Evolutionary conservation across 2,329 filamentous ascomycete species (phyloP).

Genomic region (Cryphonectria carpinicola): DNA sequence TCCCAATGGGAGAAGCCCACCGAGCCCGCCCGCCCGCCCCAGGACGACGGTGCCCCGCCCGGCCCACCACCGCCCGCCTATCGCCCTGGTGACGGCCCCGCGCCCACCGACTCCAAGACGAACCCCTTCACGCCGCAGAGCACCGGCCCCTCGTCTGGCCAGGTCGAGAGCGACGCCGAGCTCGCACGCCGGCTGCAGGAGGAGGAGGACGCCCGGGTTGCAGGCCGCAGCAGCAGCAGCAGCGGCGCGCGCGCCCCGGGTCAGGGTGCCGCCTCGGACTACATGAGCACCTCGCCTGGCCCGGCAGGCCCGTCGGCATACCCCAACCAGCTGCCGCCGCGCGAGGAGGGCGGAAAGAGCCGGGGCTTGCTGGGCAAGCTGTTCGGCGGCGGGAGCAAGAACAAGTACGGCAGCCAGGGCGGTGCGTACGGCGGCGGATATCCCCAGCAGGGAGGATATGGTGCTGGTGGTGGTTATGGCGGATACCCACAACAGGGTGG

Average conservation of each 20-base stretch:
- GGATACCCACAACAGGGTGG: constrained; percentile 36
- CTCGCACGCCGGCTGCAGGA: constrained; percentile 79
- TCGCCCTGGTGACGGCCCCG: constrained; percentile 52
- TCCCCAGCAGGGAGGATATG: constrained; percentile 38
- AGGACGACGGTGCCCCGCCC: constrained; percentile 45
- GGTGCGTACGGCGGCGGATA: constrained; percentile 34
- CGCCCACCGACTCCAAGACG: constrained; percentile 61
- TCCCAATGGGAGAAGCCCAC: constrained; percentile 91
- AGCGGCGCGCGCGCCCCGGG: constrained; percentile 34
- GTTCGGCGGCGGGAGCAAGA: constrained; percentile 51
- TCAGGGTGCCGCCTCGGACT: constrained; percentile 41
- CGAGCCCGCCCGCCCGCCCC: constrained; percentile 60
- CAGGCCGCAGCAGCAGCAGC: constrained; percentile 32
- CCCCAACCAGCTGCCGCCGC: constrained; percentile 44
- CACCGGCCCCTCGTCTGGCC: constrained; percentile 37
- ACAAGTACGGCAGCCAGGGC: constrained; percentile 42
- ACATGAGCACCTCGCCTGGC: constrained; percentile 34
- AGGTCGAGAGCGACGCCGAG: constrained; percentile 67
- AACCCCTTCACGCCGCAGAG: constrained; percentile 68
- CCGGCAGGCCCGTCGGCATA: constrained; percentile 32
- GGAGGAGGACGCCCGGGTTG: constrained; percentile 73
- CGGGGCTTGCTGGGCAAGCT: constrained; percentile 58
- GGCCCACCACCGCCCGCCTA: constrained; percentile 71
- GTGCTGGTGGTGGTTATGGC: constrained; percentile 33
- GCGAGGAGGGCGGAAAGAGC: constrained; percentile 42